Conservation (phyloP, 257 asterid genomes). For the Knoxia roxburghii region DNA sequence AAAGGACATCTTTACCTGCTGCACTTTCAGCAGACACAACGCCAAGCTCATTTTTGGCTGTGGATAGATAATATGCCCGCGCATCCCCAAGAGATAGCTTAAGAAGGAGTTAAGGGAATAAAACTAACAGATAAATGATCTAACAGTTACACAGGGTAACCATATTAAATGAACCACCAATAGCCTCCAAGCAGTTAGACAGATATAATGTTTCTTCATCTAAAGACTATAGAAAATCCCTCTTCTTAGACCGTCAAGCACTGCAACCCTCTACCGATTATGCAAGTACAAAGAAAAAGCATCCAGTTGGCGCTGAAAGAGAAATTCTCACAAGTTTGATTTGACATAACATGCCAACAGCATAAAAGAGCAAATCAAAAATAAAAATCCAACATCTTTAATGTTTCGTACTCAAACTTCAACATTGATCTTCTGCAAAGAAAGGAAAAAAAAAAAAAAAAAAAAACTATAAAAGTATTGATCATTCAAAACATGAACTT, state of each 20-base stretch:
- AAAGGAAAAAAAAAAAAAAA: neutral
- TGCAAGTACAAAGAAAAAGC: neutral
- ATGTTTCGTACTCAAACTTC: neutral
- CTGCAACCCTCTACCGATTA: neutral
- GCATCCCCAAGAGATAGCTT: slow-evolving; percentile 98
- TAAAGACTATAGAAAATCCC: neutral
- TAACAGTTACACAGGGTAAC: neutral
- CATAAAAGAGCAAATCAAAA: neutral
- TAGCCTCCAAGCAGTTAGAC: too few species aligned
- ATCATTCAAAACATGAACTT: neutral
- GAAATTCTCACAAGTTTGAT: neutral
- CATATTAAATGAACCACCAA: neutral
- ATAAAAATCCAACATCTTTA: neutral
- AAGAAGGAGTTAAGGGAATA: slow-evolving; percentile 20
- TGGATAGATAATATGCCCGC: slow-evolving; percentile 83
- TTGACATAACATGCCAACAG: neutral
- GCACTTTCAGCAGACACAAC: slow-evolving; percentile 87
- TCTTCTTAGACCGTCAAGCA: neutral
- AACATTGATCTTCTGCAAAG: neutral
- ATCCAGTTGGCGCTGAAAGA: neutral
- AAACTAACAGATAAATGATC: neutral
- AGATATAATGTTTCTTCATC: too few species aligned
- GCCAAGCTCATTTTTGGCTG: slow-evolving; percentile 90
- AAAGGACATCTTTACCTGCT: slow-evolving; percentile 48
- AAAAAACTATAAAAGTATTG: neutral